Percentiles rank a stretch among this genome's conserved stretches.
Evolutionary conservation across 2,329 filamentous ascomycete species (phyloP).

Genomic region (Triangularia setosa): DNA sequence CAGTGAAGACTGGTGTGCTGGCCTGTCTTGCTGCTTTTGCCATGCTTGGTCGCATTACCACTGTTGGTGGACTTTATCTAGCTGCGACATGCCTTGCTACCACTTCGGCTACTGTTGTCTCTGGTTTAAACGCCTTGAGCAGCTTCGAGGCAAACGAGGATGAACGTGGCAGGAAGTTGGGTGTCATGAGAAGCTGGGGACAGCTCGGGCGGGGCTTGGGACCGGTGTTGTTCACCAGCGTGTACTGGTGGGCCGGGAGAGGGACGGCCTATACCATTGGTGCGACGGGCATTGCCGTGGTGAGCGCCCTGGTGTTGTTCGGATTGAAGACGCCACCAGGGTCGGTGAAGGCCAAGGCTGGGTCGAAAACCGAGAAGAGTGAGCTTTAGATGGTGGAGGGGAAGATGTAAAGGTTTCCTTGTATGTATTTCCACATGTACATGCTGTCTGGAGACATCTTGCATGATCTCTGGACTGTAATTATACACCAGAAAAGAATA

Average conservation of each 20-base stretch:
- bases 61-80: conserved; percentile 67
- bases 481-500: background rate
- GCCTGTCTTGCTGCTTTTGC: conserved; percentile 77
- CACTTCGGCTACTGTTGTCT: conserved; percentile 92
- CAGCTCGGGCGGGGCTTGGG: conserved; percentile 85
- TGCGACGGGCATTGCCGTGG: conserved; percentile 72
- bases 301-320: conserved; percentile 67
- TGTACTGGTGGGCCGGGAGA: conserved; percentile 98
- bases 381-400: conserved; percentile 15
- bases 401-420: background rate
- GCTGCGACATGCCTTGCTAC: conserved; percentile 82
- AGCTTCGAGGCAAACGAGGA: conserved; percentile 80
- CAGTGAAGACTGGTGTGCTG: conserved; percentile 74
- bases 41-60: conserved; percentile 67
- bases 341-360: conserved; percentile 22
- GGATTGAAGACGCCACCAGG: conserved; percentile 62
- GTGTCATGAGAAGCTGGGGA: conserved; percentile 74
- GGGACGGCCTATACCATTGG: conserved; percentile 81
- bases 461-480: background rate
- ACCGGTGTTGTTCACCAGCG: conserved; percentile 83
- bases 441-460: background rate
- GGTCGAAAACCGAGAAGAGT: conserved; percentile 18
- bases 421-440: background rate
- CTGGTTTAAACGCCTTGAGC: conserved; percentile 83
- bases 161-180: conserved; percentile 83